Base-by-base conservation (phyloP, 176 grass and related monocot species). In the Eragrostis curvula region DNA sequence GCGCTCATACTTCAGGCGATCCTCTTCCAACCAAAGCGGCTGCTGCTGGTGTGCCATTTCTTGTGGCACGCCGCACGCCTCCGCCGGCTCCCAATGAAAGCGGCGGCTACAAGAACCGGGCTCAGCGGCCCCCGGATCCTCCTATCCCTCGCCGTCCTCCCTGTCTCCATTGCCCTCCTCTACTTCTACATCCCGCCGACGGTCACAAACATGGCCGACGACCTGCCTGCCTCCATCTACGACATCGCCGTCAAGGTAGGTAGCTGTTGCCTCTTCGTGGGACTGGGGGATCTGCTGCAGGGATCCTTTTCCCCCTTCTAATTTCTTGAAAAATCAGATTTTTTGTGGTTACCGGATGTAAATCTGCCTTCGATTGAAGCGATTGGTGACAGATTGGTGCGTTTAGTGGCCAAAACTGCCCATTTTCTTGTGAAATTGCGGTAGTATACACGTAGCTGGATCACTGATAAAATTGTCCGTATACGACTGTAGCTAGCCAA, bases 201-300 rank as follows among this genome's bases (percentile, higher is more conserved):
- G 39, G 32, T 30, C 10, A 55, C 68, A 12, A 20, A 48, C 36
- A 93, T 93, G 88, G 88, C 85, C 71, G 85, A 85, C 60, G 81
- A 83, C 5, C 76, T 70, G 30, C 85, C 81, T 46, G 74, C 57
- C 8, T 90, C 84, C 58, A 82, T 93, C 72, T 82, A 88, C 43
- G 91, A 87, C 52, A 82, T 90, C 73, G 44, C 67, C 52, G 78
- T 93, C 52, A 93, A 93, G 88, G 67, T 81, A 32, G 14, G 36
- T 68, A 1, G 48, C 23, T n/a, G 8, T 21, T 63, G 2, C 11
- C 18, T 77, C 36, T 16, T 29, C 9, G 8, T 25, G 47, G 84
- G 83, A 78, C n/a, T n/a, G n/a, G n/a, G n/a, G n/a, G 24, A 63
- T 41, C 47, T 66, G 65, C 45, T 70, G 40, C 57, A 25, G 57